phyloP scores from a whole-genome alignment of 2,329 filamentous ascomycete species.

The Pestalotiopsis sp. region DNA sequence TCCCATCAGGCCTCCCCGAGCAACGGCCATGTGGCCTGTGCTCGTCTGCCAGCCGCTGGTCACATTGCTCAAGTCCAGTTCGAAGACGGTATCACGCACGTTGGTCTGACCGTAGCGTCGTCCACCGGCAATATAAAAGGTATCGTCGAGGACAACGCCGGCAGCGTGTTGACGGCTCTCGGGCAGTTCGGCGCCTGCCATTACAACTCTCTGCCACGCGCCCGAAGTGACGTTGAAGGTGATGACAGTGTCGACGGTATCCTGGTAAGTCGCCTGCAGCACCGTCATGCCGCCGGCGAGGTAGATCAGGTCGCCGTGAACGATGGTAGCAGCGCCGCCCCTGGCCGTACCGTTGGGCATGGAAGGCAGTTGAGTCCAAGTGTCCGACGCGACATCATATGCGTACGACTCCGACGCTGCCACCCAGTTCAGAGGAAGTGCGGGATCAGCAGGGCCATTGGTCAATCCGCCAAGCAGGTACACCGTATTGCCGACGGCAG shows the following conservation, averaged over 20 bases:
- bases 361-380: slow-evolving; percentile 29
- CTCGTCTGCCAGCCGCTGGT: not conserved
- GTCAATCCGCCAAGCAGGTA: slow-evolving; percentile 37
- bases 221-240: slow-evolving; percentile 31
- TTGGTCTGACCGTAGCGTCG: slow-evolving; percentile 32
- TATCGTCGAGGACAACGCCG: slow-evolving; percentile 30
- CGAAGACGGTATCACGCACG: slow-evolving; percentile 10
- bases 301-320: slow-evolving; percentile 33
- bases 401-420: slow-evolving; percentile 27
- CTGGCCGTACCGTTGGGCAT: slow-evolving; percentile 30
- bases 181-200: slow-evolving; percentile 32
- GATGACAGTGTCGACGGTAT: slow-evolving; percentile 31
- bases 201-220: slow-evolving; percentile 25
- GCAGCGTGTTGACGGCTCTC: slow-evolving; percentile 38
- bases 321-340: slow-evolving; percentile 36
- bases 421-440: not conserved
- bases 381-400: slow-evolving; percentile 29
- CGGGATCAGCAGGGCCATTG: slow-evolving; percentile 28
- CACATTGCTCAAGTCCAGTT: slow-evolving; percentile 5
- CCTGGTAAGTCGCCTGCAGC: slow-evolving; percentile 25
- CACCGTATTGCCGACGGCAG: slow-evolving; percentile 36
- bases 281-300: slow-evolving; percentile 40
- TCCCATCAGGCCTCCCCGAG: slow-evolving; percentile 1
- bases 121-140: slow-evolving; percentile 40
- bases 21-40: slow-evolving; percentile 1